Base-by-base conservation (phyloP, 805 yeast genomes). In the Alloascoidea hylecoeti region DNA sequence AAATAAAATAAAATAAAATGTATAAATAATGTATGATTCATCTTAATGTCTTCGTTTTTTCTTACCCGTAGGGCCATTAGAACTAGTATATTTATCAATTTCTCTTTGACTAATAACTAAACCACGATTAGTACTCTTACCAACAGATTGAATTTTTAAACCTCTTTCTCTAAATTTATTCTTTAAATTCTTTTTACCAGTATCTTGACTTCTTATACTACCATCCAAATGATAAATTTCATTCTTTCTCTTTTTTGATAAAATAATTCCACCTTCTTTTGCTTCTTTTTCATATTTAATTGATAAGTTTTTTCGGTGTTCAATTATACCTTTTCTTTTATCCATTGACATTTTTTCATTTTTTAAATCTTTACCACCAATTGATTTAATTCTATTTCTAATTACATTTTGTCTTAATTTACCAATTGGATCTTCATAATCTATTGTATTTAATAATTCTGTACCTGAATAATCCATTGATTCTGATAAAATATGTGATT, bases 281-380 rank as follows among this genome's bases (percentile, higher is more conserved):
- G 98, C 96, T 37, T 83, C 86, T 38, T 66, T 61, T 53, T 83
- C 94, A 49, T 65, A 72, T 48, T 70, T 70, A 16, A 60, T 52
- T 15, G 73, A 70, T 44, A 74, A 70, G 15, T 59, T 53, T 27
- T 68, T 57, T 35, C 77, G 70, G 35, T 75, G 67, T 27, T 64
- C 58, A 17, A 83, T 62, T 78, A 88, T 80, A 2, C 95, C 95
- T 51, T 81, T 82, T 40, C 96, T 69, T 64, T 85, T 74, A 15
- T 70, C 55, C 86, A 92, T 88, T 15, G 97, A 95, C 73, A 85
- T 83, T 38, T 76, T 81, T 46, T 82, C 92, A 27, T 60, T 70
- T 15, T 42, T 39, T 18, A 46, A 44, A 23, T 9, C 30, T 5
- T 53, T 56, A 17, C 52, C 61, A 9, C 58, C 60, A 4, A 49